Evolutionary conservation across 2,329 filamentous ascomycete species (phyloP).

Genomic region (Salinomyces thailandicus): DNA sequence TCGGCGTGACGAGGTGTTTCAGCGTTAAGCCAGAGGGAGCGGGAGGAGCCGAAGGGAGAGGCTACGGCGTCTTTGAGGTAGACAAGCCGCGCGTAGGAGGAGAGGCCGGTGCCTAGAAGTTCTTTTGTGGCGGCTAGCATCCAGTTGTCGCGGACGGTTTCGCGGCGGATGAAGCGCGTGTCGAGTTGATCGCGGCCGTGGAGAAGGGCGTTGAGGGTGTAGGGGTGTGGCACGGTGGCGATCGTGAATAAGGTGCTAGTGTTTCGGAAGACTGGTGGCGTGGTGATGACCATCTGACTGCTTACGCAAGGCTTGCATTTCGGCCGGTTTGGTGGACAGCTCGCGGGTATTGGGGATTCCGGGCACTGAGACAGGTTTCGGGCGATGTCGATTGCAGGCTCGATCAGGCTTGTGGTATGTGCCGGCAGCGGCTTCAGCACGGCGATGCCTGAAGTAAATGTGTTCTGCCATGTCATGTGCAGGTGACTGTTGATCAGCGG

Average conservation of each 20-base stretch:
- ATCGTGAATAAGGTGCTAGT: slow-evolving; percentile 65
- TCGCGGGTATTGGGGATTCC: slow-evolving; percentile 57
- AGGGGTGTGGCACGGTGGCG: slow-evolving; percentile 82
- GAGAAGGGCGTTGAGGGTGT: slow-evolving; percentile 63
- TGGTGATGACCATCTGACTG: slow-evolving; percentile 55
- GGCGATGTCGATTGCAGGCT: slow-evolving; percentile 61
- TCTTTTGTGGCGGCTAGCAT: slow-evolving; percentile 59
- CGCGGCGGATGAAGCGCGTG: slow-evolving; percentile 38
- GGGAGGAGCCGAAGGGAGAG: slow-evolving; percentile 50
- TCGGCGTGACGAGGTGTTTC: slow-evolving; percentile 40
- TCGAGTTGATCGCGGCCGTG: slow-evolving; percentile 37
- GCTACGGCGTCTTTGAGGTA: slow-evolving; percentile 75
- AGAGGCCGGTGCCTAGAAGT: slow-evolving; percentile 53
- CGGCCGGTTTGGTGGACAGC: slow-evolving; percentile 72
- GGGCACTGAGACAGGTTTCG: slow-evolving; percentile 66
- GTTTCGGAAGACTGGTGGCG: slow-evolving; percentile 60
- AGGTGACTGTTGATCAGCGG: slow-evolving; percentile 75
- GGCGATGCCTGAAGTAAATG: slow-evolving; percentile 64
- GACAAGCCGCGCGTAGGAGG: slow-evolving; percentile 55
- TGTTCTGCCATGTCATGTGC: slow-evolving; percentile 73
- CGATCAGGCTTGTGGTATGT: slow-evolving; percentile 62
- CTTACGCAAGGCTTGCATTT: slow-evolving; percentile 64
- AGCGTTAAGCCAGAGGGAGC: slow-evolving; percentile 74
- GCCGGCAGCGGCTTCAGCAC: slow-evolving; percentile 70
- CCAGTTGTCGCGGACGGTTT: slow-evolving; percentile 69